phyloP scores from a whole-genome alignment of 257 asterid species.

The Ocimum tenuiflorum region DNA sequence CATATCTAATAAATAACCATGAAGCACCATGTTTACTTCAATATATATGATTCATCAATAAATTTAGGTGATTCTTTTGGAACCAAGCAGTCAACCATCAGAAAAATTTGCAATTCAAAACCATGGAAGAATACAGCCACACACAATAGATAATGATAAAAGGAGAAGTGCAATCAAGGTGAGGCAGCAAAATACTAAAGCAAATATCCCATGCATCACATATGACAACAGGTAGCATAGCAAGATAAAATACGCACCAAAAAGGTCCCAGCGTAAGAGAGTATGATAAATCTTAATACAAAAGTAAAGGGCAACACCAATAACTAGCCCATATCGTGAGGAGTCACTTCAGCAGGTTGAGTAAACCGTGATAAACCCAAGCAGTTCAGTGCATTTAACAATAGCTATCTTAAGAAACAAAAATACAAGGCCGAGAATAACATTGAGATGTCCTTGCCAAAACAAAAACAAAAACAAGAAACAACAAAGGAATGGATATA shows the following conservation, averaged over 20 bases:
- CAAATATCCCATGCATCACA: neutral
- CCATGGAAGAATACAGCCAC: neutral
- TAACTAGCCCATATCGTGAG: neutral
- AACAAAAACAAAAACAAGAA: slow-evolving; percentile 6
- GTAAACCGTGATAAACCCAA: neutral
- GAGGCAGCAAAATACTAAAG: neutral
- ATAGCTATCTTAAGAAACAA: neutral
- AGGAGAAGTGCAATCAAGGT: neutral
- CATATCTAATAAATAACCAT: neutral
- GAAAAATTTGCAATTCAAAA: neutral
- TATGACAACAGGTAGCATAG: neutral
- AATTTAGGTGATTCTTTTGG: slow-evolving; percentile 1
- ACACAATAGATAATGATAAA: neutral
- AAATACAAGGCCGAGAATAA: too few species aligned
- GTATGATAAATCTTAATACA: neutral
- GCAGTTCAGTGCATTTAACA: slow-evolving; percentile 1
- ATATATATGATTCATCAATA: neutral
- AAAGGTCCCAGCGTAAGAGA: neutral
- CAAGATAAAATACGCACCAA: neutral
- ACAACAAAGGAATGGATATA: too few species aligned
- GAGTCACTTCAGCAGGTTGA: neutral
- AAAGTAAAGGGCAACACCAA: neutral
- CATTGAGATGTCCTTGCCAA: neutral
- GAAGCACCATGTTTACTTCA: neutral
- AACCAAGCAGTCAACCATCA: neutral